phyloP scores from a whole-genome alignment of 352 stramenopile genomes.

The Globisporangium emineosum region DNA sequence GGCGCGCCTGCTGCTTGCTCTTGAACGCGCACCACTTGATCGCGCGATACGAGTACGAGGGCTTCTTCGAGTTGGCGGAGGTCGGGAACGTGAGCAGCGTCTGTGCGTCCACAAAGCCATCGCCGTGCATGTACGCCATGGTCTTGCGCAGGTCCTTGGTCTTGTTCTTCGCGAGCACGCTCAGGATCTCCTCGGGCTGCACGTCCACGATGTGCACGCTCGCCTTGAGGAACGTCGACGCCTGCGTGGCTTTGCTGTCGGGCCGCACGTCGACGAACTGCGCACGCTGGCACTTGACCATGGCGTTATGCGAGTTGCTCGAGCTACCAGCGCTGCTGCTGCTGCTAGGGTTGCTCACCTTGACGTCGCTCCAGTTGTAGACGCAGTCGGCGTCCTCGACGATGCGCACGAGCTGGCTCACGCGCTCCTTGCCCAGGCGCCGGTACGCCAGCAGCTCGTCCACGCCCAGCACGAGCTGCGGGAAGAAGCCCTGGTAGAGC shows the following conservation, averaged over 20 bases:
- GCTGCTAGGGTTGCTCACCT: conserved; percentile 9
- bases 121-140: conserved; percentile 47
- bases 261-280: conserved; percentile 61
- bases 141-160: conserved; percentile 54
- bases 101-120: conserved; percentile 28
- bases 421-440: conserved; percentile 67
- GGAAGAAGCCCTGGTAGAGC: conserved; percentile 80
- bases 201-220: conserved; percentile 64
- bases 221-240: conserved; percentile 56
- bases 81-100: conserved; percentile 62
- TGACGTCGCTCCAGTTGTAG: conserved; percentile 60
- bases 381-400: conserved; percentile 74
- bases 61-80: conserved; percentile 36
- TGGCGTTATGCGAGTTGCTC: conserved; percentile 6
- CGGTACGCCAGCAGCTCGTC: conserved; percentile 79
- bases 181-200: conserved; percentile 56
- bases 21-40: conserved; percentile 61
- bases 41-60: conserved; percentile 52
- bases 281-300: conserved; percentile 38
- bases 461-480: conserved; percentile 61
- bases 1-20: conserved; percentile 4
- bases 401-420: conserved; percentile 72
- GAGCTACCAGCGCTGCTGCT: neutral
- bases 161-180: conserved; percentile 48
- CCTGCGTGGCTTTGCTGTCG: conserved; percentile 30